Evolutionary conservation across 2,329 filamentous ascomycete genomes (phyloP).

Genomic region (Teratosphaeriaceae sp.): DNA sequence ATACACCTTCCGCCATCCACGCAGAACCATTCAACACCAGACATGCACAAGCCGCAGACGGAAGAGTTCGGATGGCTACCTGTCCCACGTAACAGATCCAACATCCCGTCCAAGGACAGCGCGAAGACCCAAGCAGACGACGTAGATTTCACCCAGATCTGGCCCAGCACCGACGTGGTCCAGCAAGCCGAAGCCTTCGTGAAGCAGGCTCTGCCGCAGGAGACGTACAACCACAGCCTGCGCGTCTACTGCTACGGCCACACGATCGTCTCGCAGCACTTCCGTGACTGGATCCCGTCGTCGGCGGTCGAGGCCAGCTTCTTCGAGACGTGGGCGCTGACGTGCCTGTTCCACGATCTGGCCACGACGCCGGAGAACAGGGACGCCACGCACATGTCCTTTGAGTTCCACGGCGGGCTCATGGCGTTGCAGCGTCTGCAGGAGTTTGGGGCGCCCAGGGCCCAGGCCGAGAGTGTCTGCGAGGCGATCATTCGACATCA

Average conservation of each 20-base stretch:
- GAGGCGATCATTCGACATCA: conserved; percentile 69
- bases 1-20: background rate
- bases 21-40: background rate
- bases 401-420: conserved; percentile 63
- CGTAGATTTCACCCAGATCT: conserved; percentile 15
- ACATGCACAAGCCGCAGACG: conserved; percentile 9
- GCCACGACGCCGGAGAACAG: conserved; percentile 58
- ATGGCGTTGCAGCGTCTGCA: conserved; percentile 45
- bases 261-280: conserved; percentile 40
- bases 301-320: conserved; percentile 23
- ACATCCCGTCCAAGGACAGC: conserved; percentile 13
- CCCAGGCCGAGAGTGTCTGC: conserved; percentile 61
- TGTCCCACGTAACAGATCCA: conserved; percentile 19
- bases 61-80: conserved; percentile 20
- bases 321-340: conserved; percentile 49
- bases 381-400: conserved; percentile 55
- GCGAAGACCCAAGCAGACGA: conserved; percentile 6
- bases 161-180: conserved; percentile 16
- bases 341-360: conserved; percentile 67
- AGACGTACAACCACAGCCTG: conserved; percentile 67
- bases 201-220: conserved; percentile 41
- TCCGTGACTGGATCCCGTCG: conserved; percentile 36
- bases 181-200: conserved; percentile 36
- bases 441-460: conserved; percentile 34
- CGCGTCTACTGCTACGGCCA: conserved; percentile 59